phyloP scores from a whole-genome alignment of 305 asterid genomes.

The Fraxinus sp. region DNA sequence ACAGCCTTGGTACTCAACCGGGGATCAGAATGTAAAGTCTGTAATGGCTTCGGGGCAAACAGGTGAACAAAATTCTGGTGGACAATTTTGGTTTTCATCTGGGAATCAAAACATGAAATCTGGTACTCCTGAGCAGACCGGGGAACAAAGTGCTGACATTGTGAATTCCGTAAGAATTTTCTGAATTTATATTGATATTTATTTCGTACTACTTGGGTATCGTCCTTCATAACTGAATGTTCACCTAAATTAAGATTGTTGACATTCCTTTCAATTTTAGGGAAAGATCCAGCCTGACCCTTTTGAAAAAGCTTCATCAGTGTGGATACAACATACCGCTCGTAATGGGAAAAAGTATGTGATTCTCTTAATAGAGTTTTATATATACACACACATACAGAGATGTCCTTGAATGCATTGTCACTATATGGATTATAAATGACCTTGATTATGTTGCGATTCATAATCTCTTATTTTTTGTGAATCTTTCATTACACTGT shows the following conservation, averaged over 20 bases:
- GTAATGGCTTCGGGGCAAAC: constrained; percentile 43
- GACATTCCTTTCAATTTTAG: constrained; percentile 37
- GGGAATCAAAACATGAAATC: constrained; percentile 56
- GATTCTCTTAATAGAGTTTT: constrained; percentile 19
- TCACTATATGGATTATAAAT: neutral
- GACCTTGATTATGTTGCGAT: constrained; percentile 12
- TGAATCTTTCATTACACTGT: neutral
- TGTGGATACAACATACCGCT: constrained; percentile 70
- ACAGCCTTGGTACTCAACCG: constrained; percentile 44
- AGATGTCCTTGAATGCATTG: neutral
- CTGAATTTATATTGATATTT: constrained; percentile 16
- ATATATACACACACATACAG: neutral
- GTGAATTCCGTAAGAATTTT: constrained; percentile 39
- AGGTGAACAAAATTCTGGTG: constrained; percentile 39
- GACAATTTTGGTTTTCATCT: constrained; percentile 51
- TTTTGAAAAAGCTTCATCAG: constrained; percentile 37
- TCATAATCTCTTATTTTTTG: neutral
- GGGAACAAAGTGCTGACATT: constrained; percentile 40
- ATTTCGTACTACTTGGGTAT: constrained; percentile 7
- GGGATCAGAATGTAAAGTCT: constrained; percentile 36
- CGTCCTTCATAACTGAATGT: constrained; percentile 17
- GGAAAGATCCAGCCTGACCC: constrained; percentile 37
- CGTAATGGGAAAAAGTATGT: constrained; percentile 71
- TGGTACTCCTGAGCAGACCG: constrained; percentile 41
- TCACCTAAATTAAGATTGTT: constrained; percentile 12